A percentile compares a stretch with the other conserved stretches of the same genome.
Conservation (phyloP, 75 land plant genomes). For the Sequoiadendron giganteum region DNA sequence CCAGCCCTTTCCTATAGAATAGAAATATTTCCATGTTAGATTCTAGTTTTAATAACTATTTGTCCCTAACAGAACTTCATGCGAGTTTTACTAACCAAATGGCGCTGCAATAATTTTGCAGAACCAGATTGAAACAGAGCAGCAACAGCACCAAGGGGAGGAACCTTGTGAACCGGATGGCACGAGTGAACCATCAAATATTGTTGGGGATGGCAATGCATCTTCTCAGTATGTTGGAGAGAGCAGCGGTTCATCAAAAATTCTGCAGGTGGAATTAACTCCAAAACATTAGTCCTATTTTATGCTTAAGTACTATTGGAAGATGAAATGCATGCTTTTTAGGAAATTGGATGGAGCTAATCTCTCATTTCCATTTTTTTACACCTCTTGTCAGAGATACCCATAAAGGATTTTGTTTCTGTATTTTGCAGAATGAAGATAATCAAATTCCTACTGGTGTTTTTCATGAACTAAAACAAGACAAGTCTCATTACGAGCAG, state of each 20-base stretch:
- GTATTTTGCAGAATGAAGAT: slow-evolving; percentile 1
- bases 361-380: neutral
- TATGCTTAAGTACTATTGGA: neutral
- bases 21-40: neutral
- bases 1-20: neutral
- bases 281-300: neutral
- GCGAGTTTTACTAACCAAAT: neutral
- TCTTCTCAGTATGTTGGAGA: neutral
- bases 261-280: neutral
- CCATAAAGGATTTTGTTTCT: neutral
- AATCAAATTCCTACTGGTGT: neutral
- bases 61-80: neutral
- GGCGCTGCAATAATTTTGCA: neutral
- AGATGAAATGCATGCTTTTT: neutral
- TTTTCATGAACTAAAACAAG: neutral
- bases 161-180: neutral
- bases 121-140: neutral
- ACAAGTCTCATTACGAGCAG: neutral
- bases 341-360: neutral
- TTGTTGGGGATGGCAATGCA: neutral
- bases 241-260: neutral
- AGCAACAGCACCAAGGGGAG: neutral
- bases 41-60: neutral
- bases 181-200: neutral
- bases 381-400: neutral